Percentiles rank a stretch among this genome's conserved stretches.
Evolutionary conservation across 805 yeast species (phyloP).

Genomic region (Brettanomyces bruxellensis): DNA sequence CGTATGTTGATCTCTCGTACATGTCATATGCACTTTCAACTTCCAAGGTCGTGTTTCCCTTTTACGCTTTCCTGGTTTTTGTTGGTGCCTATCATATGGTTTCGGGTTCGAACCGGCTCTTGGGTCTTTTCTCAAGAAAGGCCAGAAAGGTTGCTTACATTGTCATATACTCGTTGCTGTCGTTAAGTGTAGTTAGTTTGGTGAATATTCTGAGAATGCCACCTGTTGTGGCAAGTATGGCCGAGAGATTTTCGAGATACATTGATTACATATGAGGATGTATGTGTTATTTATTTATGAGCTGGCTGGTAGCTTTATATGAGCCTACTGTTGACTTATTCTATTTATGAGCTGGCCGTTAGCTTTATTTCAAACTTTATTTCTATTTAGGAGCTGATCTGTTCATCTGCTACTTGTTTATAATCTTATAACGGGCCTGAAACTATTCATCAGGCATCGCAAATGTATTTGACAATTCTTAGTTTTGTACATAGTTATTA

Average conservation of each 20-base stretch:
- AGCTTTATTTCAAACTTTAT: too few relatives aligned
- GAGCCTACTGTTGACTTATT: too few relatives aligned
- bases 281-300: too few relatives aligned
- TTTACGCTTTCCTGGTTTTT: slow-evolving; percentile 4
- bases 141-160: slow-evolving; percentile 38
- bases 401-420: too few relatives aligned
- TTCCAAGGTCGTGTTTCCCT: slow-evolving; percentile 3
- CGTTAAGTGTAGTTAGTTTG: slow-evolving; percentile 30
- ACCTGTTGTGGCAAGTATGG: neutral
- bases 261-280: neutral
- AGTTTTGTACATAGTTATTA: too few relatives aligned
- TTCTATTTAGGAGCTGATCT: too few relatives aligned
- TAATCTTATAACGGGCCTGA: too few relatives aligned
- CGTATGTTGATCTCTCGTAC: slow-evolving; percentile 43
- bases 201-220: slow-evolving; percentile 8
- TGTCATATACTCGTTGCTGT: slow-evolving; percentile 27
- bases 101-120: slow-evolving; percentile 43
- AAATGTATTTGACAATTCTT: too few relatives aligned
- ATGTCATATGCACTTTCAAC: slow-evolving; percentile 31
- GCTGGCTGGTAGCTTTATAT: too few relatives aligned
- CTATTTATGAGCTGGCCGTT: too few relatives aligned
- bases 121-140: slow-evolving; percentile 28
- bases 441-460: too few relatives aligned
- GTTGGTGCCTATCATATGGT: slow-evolving; percentile 45
- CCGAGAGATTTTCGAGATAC: neutral